Evolutionary conservation across 1,139 yeast genomes (phyloP), one percentile per base, ranked within the genome.

Genomic region (Entelexis paramagnoliae): DNA sequence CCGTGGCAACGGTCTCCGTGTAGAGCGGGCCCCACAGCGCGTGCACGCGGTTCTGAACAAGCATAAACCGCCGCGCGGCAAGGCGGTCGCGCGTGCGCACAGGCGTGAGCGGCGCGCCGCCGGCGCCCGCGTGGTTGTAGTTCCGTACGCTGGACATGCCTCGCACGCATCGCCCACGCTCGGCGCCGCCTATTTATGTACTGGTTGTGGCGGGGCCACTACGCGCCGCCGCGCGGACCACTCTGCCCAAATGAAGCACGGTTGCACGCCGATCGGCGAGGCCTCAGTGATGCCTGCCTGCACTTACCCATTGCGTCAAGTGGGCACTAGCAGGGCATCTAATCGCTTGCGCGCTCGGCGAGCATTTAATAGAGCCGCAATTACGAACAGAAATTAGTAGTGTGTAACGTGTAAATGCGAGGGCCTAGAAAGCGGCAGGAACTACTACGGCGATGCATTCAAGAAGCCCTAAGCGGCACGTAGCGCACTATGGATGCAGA

Each of bases 1-100:
- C 35, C 5, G 46, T 32, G 29, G 46, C 46, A 11, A 42, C 46
- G 10, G 46, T 30, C 36, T 42, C 46, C 5, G 28, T 32, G 20
- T n/a, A 24, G 3, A 32, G 36, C 11, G 36, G 36, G 28, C 46
- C 46, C 36, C 46, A 42, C 28, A 24, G n/a, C 9, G 36, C 13
- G 36, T 42, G 36, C 35, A 42, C 36, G 20, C 46, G 46, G 29
- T 42, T 42, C 38, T 30, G 35, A 9, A 22, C 20, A 7, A 30
- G 24, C 46, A 42, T 42, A 36, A 30, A 32, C 24, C 29, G 16
- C 19, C 36, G 46, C n/a, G 46, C 46, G 4, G 36, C 29, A 2
- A 19, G 46, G 24, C 46, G 36, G 36, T 42, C 35, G 13, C 36
- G 14, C 16, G 28, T 24, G 16, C 36, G 20, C 33, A 32, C 36